Conservation (phyloP, 192 early-diverging fungal genomes). For the Dispira parvispora region DNA sequence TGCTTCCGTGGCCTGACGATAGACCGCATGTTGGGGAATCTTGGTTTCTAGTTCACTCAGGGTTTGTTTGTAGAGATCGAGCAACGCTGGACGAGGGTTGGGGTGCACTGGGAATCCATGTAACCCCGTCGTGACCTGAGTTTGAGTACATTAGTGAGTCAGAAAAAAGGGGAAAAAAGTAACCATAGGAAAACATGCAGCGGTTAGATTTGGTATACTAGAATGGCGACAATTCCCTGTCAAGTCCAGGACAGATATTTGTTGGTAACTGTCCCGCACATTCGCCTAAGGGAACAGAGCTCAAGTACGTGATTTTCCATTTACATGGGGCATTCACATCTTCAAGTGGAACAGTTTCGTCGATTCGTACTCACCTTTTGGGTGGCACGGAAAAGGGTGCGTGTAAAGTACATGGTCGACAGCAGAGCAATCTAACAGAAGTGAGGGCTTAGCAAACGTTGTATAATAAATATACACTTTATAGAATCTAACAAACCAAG, state of each 20-base stretch:
- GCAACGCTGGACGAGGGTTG: conserved; percentile 70
- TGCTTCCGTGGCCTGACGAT: conserved; percentile 66
- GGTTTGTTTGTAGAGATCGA: conserved; percentile 65
- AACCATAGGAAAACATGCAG: background rate
- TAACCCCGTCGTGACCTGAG: conserved; percentile 51
- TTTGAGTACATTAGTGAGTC: background rate
- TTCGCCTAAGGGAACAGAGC: background rate
- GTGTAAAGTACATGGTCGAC: background rate
- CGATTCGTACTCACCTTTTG: background rate
- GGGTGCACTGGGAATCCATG: conserved; percentile 75
- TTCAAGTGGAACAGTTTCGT: too few species aligned
- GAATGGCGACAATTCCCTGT: background rate
- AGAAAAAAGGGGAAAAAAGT: too few species aligned
- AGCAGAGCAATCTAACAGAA: background rate
- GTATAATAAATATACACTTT: background rate
- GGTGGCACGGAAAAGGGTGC: background rate
- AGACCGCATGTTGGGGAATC: conserved; percentile 58
- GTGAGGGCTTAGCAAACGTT: background rate
- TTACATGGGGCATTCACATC: background rate
- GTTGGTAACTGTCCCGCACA: background rate
- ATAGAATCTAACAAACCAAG: background rate
- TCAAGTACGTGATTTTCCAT: background rate
- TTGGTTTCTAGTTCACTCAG: conserved; percentile 46
- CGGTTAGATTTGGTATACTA: background rate
- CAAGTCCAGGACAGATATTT: background rate